Conservation (phyloP, 2,329 filamentous ascomycete genomes). For the Clathrospora elynae region DNA sequence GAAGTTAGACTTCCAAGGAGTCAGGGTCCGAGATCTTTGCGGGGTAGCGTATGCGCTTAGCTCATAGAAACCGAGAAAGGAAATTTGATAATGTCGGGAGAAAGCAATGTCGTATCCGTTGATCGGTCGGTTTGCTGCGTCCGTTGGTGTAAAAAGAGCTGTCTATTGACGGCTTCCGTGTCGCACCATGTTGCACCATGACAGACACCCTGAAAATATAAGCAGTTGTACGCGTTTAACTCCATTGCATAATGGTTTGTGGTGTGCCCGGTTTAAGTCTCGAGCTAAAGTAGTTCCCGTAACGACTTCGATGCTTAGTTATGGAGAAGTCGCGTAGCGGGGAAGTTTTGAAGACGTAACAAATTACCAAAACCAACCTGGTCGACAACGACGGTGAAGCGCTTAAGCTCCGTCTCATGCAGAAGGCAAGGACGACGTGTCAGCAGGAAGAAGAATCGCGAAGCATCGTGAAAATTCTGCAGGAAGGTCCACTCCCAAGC, state of each 20-base stretch:
- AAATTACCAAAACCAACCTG: constrained; percentile 36
- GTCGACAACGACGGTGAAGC: constrained; percentile 24
- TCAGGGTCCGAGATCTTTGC: constrained; percentile 37
- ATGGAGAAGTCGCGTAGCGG: constrained; percentile 40
- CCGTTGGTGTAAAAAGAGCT: neutral
- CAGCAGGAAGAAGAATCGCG: constrained; percentile 16
- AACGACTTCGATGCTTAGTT: constrained; percentile 22
- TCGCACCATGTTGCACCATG: constrained; percentile 2
- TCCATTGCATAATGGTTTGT: neutral
- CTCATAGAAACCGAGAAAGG: constrained; percentile 31
- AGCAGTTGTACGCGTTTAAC: neutral
- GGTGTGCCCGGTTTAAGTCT: constrained; percentile 27
- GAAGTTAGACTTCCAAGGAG: constrained; percentile 12
- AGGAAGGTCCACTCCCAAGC: constrained; percentile 20
- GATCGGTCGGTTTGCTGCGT: constrained; percentile 4
- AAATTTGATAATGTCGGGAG: constrained; percentile 7
- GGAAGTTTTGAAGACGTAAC: constrained; percentile 48
- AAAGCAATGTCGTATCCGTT: constrained; percentile 2
- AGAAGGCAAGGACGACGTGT: constrained; percentile 25
- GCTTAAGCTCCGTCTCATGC: constrained; percentile 28
- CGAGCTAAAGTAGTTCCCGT: constrained; percentile 43
- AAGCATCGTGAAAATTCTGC: constrained; percentile 31
- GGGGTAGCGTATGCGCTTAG: constrained; percentile 44
- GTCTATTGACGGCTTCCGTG: neutral
- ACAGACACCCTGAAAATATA: neutral